Base-by-base conservation (phyloP, 768 basidiomycete species). In the Tricholoma bakamatsutake region DNA sequence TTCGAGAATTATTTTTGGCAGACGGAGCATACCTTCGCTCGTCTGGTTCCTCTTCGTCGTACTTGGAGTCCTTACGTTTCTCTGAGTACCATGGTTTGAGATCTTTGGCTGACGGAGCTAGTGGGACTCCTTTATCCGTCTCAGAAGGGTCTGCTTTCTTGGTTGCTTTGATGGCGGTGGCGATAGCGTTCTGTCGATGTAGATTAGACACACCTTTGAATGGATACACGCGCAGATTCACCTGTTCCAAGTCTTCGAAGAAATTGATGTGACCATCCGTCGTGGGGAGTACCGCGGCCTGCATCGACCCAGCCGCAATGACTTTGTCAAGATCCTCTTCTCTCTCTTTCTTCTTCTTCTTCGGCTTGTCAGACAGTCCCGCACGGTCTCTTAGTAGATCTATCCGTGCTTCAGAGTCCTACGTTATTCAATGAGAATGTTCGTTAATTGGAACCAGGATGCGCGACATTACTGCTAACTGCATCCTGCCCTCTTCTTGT, bases 331-430 rank as follows among this genome's bases (percentile, higher is more conserved):
- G 72, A 51, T 73, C 69, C 37, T 68, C 73, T 54, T 67, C 70
- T 39, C 66, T 65, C 55, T 68, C 72, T 58, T 70, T 73, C 53
- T 74, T 76, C 53, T 74, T 76, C 57, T 71, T 67, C 54, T 54
- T 64, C 55, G 53, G 43, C 46, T 66, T 65, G 7, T 66, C 68
- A 1, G 57, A 45, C 53, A 68, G 50, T 0, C 85, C 85, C 5
- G 85, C 86, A 17, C 82, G 77, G 43, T 84, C 77, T 28, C 91
- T 72, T 42, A 93, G 71, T 9, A 80, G 59, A 34, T 80, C 77
- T 57, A 93, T 79, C 17, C 90, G 79, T 13, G 90, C 89, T 73
- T 93, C 90, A 34, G 89, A 81, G 66, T 93, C 90, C 87, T 88
- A 64, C 55, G 54, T 54, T 60, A 39, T 59, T 31, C 56, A 56